Percentiles rank a stretch among this genome's conserved stretches.
These are phyloP conservation scores for Solanum corneliomulleri DNA, from an alignment of 257 asterid species.

Conservation along the genomic window DNA sequence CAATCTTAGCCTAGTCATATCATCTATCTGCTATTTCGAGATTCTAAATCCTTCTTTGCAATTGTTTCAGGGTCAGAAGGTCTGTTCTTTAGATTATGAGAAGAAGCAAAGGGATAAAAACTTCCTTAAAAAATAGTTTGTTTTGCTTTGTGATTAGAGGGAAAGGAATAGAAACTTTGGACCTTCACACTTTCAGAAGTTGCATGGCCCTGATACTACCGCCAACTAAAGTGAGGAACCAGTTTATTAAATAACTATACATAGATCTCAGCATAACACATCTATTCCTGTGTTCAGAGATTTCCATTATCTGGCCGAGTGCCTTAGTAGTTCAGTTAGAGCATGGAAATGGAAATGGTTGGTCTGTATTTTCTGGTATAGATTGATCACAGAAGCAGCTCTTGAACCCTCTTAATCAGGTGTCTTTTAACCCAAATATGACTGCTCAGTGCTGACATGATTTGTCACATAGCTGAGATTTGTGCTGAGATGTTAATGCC, in stretches of 20 bases:
- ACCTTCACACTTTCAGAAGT: neutral
- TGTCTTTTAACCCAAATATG: neutral
- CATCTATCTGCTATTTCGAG: neutral
- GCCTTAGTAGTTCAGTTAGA: neutral
- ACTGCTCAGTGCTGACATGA: neutral
- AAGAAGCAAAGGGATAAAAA: conserved; percentile 1
- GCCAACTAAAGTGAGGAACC: neutral
- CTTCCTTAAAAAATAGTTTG: conserved; percentile 22
- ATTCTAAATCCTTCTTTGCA: neutral
- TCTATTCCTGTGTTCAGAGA: neutral
- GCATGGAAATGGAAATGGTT: neutral
- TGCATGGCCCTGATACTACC: neutral
- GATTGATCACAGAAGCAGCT: neutral
- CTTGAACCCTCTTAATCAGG: neutral
- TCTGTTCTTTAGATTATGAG: neutral
- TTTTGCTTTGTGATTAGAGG: neutral
- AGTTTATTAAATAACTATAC: neutral
- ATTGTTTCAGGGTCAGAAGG: conserved; percentile 3
- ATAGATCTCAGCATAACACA: neutral
- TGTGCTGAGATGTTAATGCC: neutral
- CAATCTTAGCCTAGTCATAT: neutral
- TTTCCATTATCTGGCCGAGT: neutral
- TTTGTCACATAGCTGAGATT: neutral
- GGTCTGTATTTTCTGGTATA: neutral
- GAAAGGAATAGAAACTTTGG: neutral